Conservation (phyloP, 2,329 filamentous ascomycete genomes). For the Fusarium pseudocircinatum region DNA sequence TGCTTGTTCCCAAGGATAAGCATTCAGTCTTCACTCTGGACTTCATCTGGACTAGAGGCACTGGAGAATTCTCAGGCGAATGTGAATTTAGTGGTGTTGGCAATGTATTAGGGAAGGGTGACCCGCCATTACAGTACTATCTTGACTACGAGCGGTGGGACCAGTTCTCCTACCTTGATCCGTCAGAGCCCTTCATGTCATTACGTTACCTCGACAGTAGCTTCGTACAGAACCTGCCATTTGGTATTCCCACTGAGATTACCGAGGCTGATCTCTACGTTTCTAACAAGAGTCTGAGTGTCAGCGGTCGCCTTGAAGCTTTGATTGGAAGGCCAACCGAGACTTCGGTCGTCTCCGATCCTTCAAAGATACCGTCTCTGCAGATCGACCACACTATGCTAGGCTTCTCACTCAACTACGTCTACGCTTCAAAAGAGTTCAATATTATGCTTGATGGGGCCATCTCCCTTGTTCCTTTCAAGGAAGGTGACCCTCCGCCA, state of each 20-base stretch:
- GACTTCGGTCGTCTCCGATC: accelerated
- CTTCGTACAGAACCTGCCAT: accelerated
- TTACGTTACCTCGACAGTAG: background rate
- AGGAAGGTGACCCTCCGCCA: accelerated
- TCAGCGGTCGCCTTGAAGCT: background rate
- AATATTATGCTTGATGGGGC: background rate
- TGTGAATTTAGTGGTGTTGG: accelerated
- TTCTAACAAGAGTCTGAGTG: accelerated
- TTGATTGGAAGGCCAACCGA: background rate
- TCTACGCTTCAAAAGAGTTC: accelerated
- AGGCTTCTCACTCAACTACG: accelerated
- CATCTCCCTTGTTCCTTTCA: accelerated
- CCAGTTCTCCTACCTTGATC: accelerated
- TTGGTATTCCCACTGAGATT: accelerated
- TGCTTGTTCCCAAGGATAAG: background rate
- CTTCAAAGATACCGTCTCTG: background rate
- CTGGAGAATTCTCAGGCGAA: accelerated
- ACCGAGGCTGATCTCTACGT: accelerated
- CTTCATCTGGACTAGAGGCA: accelerated
- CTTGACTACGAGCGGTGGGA: background rate
- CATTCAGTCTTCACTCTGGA: background rate
- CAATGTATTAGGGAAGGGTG: accelerated
- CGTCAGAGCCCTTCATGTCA: background rate
- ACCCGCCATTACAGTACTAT: accelerated
- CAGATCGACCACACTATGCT: accelerated